Percentiles rank a stretch among this genome's conserved stretches.
Evolutionary conservation across 2,329 filamentous ascomycete genomes (phyloP).

Genomic region (Sordariomycetes sp.): DNA sequence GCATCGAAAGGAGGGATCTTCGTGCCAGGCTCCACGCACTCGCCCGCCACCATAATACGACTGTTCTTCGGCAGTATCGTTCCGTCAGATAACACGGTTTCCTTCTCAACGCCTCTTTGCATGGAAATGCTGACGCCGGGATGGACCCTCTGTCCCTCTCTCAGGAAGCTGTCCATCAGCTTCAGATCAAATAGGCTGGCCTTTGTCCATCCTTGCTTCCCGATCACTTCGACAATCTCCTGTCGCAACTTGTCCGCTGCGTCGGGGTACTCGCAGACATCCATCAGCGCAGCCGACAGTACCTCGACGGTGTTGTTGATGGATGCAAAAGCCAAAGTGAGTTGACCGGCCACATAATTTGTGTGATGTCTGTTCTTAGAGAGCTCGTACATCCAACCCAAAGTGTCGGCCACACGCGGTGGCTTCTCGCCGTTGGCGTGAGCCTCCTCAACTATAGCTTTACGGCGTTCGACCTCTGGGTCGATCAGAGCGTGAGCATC

Average conservation of each 20-base stretch:
- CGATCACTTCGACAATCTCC: conserved; percentile 11
- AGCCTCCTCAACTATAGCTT: conserved; percentile 7
- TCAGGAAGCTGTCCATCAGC: conserved; percentile 15
- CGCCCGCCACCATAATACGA: conserved; percentile 1
- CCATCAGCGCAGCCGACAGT: conserved; percentile 9
- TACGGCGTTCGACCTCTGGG: conserved; percentile 35
- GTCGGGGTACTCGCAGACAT: conserved; percentile 11
- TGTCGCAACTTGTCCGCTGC: conserved; percentile 11
- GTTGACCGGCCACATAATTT: no score
- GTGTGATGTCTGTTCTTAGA: no score
- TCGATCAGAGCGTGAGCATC: neutral
- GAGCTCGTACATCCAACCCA: conserved; percentile 31
- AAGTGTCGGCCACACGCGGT: conserved; percentile 34
- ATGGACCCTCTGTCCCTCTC: conserved; percentile 13
- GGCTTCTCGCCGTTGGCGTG: conserved; percentile 26
- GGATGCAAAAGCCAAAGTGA: conserved; percentile 11
- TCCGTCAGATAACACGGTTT: neutral
- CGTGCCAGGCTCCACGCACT: neutral
- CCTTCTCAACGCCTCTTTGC: conserved; percentile 1
- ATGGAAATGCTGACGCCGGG: conserved; percentile 5
- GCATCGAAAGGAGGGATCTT: neutral
- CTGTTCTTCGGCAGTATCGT: conserved; percentile 1
- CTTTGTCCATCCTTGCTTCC: conserved; percentile 9
- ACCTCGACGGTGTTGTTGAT: conserved; percentile 14
- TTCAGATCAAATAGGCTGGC: conserved; percentile 11